These are phyloP conservation scores for Aeschynomene evenia DNA, from an alignment of 306 rosid genomes.

Conservation along the genomic window DNA sequence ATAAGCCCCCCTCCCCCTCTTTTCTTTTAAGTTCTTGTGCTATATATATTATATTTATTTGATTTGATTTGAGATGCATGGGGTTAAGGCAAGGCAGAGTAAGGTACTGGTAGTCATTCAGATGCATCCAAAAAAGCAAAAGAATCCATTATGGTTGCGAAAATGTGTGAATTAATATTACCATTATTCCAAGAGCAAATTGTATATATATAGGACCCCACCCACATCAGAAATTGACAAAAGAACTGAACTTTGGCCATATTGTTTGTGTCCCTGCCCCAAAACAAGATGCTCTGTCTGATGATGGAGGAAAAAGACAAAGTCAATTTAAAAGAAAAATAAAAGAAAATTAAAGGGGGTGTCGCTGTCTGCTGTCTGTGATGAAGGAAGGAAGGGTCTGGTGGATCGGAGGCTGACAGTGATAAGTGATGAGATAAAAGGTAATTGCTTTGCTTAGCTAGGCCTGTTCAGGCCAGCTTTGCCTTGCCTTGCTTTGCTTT, in stretches of 20 bases:
- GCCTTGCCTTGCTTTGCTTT: neutral
- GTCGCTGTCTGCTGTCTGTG: neutral
- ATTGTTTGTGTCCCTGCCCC: neutral
- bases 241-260: constrained; percentile 4
- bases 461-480: too few relatives aligned
- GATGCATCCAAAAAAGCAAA: constrained; percentile 9
- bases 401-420: constrained; percentile 18
- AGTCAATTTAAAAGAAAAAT: neutral
- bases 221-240: constrained; percentile 13
- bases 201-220: constrained; percentile 4
- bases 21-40: neutral
- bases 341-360: neutral
- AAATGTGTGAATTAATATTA: neutral
- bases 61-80: neutral
- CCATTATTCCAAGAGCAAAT: constrained; percentile 4
- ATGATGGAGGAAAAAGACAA: neutral
- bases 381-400: too few relatives aligned
- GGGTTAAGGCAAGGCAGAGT: neutral
- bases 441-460: neutral
- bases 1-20: too few relatives aligned
- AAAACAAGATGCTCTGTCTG: neutral
- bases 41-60: too few relatives aligned
- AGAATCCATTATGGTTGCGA: neutral
- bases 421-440: constrained; percentile 14
- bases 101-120: neutral